phyloP scores from a whole-genome alignment of 352 stramenopile species.

The Phytophthora hibernalis region DNA sequence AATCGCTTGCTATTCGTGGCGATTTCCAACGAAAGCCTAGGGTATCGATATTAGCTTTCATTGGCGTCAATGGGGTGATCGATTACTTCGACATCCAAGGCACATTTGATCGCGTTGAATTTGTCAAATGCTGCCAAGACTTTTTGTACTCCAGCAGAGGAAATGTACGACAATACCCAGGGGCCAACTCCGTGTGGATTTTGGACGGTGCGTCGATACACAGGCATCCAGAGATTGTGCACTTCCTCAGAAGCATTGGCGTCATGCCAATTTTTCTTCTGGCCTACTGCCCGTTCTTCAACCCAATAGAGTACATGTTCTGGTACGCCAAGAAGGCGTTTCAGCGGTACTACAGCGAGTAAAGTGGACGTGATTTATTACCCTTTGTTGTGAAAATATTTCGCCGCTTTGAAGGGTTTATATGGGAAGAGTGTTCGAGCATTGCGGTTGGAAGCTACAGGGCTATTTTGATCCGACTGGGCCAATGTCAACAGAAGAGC shows the following conservation, averaged over 20 bases:
- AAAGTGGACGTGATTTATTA: conserved; percentile 6
- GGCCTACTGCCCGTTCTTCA: conserved; percentile 41
- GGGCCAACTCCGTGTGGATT: conserved; percentile 31
- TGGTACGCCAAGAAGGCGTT: conserved; percentile 23
- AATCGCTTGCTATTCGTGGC: no score
- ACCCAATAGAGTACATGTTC: conserved; percentile 47
- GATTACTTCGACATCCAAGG: no score
- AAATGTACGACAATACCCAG: conserved; percentile 25
- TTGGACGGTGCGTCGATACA: conserved; percentile 36
- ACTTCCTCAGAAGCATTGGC: no score
- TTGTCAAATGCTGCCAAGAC: no score
- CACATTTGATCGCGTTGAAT: no score
- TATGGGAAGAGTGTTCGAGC: no score
- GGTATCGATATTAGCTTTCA: no score
- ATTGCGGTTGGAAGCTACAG: conserved; percentile 2
- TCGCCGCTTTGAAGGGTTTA: background rate
- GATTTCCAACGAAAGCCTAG: no score
- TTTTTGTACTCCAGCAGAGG: no score
- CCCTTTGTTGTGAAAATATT: background rate
- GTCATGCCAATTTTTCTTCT: conserved; percentile 38
- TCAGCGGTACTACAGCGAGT: conserved; percentile 21
- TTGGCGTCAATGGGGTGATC: no score
- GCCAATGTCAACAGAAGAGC: no score
- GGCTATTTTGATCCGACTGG: conserved; percentile 7
- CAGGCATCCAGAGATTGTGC: conserved; percentile 10